phyloP scores from a whole-genome alignment of 371 early-diverging fungal species.

The Dichotomocladium elegans region DNA sequence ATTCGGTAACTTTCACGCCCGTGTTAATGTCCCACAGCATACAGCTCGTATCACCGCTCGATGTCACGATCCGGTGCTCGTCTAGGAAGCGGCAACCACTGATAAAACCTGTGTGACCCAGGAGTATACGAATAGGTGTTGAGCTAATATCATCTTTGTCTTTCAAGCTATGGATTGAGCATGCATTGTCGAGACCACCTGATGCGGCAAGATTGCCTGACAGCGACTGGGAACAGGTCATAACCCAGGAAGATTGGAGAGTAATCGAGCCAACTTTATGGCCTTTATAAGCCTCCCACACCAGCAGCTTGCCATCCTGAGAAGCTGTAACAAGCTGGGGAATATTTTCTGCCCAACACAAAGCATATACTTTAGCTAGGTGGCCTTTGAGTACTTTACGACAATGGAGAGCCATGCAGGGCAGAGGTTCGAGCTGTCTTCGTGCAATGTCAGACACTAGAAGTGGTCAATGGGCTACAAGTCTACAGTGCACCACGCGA shows the following conservation, averaged over 20 bases:
- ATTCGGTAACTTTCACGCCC: constrained; percentile 87
- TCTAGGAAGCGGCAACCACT: constrained; percentile 93
- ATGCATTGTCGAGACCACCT: constrained; percentile 96
- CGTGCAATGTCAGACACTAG: constrained; percentile 41
- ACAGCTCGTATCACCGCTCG: constrained; percentile 94
- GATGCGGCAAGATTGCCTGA: constrained; percentile 94
- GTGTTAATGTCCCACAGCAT: constrained; percentile 98
- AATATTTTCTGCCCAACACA: constrained; percentile 96
- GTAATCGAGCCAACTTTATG: constrained; percentile 97
- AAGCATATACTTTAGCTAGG: constrained; percentile 95
- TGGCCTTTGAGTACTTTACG: constrained; percentile 94
- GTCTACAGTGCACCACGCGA: not conserved
- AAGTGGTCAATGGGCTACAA: not conserved
- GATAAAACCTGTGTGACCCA: constrained; percentile 95
- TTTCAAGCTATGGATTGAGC: constrained; percentile 93
- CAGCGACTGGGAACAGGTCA: constrained; percentile 97
- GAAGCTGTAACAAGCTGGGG: constrained; percentile 93
- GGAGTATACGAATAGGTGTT: constrained; percentile 88
- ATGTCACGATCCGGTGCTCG: constrained; percentile 89
- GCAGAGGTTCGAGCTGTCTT: constrained; percentile 65
- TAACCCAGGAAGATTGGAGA: constrained; percentile 97
- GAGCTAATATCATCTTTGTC: constrained; percentile 68
- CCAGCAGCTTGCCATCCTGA: constrained; percentile 96
- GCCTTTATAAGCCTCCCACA: constrained; percentile 95
- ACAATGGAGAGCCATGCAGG: constrained; percentile 87